A percentile compares a stretch with the other conserved stretches of the same genome.
Evolutionary conservation across 2,329 filamentous ascomycete genomes (phyloP).

Genomic region (Botrytis deweyae): DNA sequence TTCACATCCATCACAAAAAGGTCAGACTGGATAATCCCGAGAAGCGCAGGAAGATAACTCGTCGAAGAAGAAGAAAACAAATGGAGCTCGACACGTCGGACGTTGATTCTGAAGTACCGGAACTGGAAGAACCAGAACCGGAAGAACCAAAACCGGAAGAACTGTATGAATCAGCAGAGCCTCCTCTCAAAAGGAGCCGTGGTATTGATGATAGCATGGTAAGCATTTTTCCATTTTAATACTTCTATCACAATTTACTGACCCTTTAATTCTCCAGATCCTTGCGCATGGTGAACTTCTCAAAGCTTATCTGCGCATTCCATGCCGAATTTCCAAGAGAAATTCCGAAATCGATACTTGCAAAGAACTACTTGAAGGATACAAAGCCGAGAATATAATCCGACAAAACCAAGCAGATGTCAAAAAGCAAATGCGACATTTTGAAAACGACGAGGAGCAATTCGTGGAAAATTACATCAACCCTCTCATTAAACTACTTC

Average conservation of each 20-base stretch:
- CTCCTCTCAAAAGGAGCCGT: not conserved
- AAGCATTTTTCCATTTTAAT: not conserved
- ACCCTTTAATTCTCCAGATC: not conserved
- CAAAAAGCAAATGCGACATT: not conserved
- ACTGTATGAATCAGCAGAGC: not conserved
- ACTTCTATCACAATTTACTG: not conserved
- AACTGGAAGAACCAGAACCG: not conserved
- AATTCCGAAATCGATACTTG: not conserved
- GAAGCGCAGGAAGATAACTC: not conserved
- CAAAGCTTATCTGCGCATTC: not conserved
- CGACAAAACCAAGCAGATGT: not conserved
- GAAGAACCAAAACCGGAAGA: not conserved
- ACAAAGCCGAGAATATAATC: not conserved
- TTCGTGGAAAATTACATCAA: not conserved
- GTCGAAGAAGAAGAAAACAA: not conserved
- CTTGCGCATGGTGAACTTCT: not conserved
- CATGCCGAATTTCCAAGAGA: not conserved
- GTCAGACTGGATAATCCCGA: not conserved
- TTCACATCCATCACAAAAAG: not conserved
- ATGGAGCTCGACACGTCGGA: not conserved
- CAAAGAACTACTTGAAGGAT: not conserved
- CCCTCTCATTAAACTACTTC: not conserved
- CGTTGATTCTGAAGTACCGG: not conserved
- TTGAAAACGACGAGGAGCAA: not conserved
- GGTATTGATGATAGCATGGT: not conserved